Evolutionary conservation across 495 filamentous ascomycete genomes (phyloP).

Genomic region (Penicillium ucsense): DNA sequence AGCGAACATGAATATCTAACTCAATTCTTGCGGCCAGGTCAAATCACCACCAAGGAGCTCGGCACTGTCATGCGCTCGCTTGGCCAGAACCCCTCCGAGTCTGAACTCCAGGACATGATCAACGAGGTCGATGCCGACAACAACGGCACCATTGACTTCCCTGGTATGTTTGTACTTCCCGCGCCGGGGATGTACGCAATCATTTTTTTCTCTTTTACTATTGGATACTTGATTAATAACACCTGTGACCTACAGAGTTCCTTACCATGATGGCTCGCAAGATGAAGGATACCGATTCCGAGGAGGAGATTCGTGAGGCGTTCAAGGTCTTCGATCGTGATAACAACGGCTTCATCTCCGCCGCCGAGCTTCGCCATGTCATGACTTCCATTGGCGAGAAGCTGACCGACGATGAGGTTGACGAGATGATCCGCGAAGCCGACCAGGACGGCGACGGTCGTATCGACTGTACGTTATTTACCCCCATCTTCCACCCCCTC

Average conservation of each 20-base stretch:
- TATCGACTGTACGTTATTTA: slow-evolving; percentile 70
- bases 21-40: slow-evolving; percentile 45
- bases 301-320: slow-evolving; percentile 96
- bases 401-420: slow-evolving; percentile 97
- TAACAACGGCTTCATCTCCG: slow-evolving; percentile 99
- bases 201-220: too few species aligned
- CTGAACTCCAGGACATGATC: slow-evolving; percentile 99
- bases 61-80: slow-evolving; percentile 99
- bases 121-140: slow-evolving; percentile 99
- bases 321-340: slow-evolving; percentile 98
- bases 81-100: slow-evolving; percentile 98
- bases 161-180: slow-evolving; percentile 48
- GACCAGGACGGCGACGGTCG: slow-evolving; percentile 97
- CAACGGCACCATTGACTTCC: slow-evolving; percentile 99
- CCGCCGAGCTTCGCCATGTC: slow-evolving; percentile 93
- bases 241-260: slow-evolving; percentile 56
- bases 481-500: neutral
- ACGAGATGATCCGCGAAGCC: slow-evolving; percentile 99
- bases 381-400: slow-evolving; percentile 99
- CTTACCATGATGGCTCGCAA: slow-evolving; percentile 99
- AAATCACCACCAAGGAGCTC: slow-evolving; percentile 99
- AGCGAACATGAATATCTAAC: neutral
- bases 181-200: too few species aligned
- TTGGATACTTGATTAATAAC: too few species aligned
- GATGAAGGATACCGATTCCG: slow-evolving; percentile 99